phyloP scores from a whole-genome alignment of 75 land plant genomes.

The Chamaecyparis obtusa region DNA sequence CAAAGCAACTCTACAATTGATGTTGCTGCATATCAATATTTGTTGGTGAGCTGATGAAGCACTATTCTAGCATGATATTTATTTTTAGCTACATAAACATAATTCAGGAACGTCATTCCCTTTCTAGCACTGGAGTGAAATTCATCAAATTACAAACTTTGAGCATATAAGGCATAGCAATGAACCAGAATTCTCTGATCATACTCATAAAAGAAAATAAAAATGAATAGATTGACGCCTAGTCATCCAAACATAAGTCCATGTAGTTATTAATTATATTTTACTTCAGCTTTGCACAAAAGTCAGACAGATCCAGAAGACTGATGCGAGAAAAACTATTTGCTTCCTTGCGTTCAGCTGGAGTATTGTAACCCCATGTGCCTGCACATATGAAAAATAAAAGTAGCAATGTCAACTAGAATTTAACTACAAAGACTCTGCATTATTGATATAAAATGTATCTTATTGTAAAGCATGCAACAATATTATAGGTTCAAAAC shows the following conservation, averaged over 20 bases:
- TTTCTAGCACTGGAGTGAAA: neutral
- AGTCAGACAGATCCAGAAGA: constrained; percentile 71
- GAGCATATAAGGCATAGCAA: neutral
- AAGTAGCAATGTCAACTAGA: neutral
- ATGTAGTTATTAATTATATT: neutral
- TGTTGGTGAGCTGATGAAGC: neutral
- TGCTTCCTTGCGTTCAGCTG: constrained; percentile 75
- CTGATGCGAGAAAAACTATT: constrained; percentile 63
- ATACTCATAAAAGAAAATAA: neutral
- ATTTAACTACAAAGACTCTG: neutral
- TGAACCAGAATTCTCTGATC: neutral
- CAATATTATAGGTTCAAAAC: neutral
- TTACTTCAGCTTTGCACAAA: constrained; percentile 83
- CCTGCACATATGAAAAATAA: constrained; percentile 31
- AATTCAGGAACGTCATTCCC: neutral
- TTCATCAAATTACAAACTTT: neutral
- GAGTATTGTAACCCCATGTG: constrained; percentile 97
- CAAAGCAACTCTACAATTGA: neutral
- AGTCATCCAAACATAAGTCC: neutral
- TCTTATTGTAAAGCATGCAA: neutral
- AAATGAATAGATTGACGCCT: neutral
- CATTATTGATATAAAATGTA: neutral
- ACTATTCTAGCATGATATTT: neutral
- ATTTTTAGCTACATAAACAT: neutral
- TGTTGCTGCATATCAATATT: neutral